These are phyloP conservation scores for Termitomyces sp. DNA, from an alignment of 1,284 basidiomycete genomes.

Conservation along the genomic window DNA sequence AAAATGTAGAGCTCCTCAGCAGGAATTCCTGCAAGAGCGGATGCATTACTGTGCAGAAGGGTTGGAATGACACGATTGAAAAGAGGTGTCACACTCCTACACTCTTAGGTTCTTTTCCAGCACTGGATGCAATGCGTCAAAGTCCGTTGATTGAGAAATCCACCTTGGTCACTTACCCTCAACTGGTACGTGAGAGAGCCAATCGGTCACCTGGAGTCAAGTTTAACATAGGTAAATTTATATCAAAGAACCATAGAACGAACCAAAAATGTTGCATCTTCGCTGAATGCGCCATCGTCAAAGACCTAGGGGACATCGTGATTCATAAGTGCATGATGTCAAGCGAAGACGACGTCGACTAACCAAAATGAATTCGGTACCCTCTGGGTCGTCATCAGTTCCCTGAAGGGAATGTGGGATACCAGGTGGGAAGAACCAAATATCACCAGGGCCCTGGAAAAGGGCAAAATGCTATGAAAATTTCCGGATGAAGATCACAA, in stretches of 20 bases:
- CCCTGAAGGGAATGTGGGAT: slow-evolving; percentile 65
- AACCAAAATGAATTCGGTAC: slow-evolving; percentile 68
- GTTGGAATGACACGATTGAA: background rate
- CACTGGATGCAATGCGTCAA: slow-evolving; percentile 27
- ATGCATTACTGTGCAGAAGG: slow-evolving; percentile 26
- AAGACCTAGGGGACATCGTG: slow-evolving; percentile 45
- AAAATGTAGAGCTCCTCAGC: slow-evolving; percentile 63
- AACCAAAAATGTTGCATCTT: slow-evolving; percentile 65
- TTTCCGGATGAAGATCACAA: background rate
- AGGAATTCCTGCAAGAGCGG: slow-evolving; percentile 55
- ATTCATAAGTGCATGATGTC: background rate
- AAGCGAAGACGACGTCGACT: slow-evolving; percentile 15
- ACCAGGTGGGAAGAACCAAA: slow-evolving; percentile 69
- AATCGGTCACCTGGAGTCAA: slow-evolving; percentile 48
- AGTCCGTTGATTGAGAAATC: background rate
- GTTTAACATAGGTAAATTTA: slow-evolving; percentile 10
- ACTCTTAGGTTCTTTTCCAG: slow-evolving; percentile 69
- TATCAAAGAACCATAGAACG: slow-evolving; percentile 4
- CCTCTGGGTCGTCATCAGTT: slow-evolving; percentile 48
- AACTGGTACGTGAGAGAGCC: slow-evolving; percentile 56
- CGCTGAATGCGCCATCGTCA: slow-evolving; percentile 59
- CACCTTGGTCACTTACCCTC: slow-evolving; percentile 27
- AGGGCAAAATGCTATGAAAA: background rate
- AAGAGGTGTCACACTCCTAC: slow-evolving; percentile 15
- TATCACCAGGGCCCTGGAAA: slow-evolving; percentile 34